phyloP scores from a whole-genome alignment of 345 rosid species.

The Diplotaxis tenuifolia region DNA sequence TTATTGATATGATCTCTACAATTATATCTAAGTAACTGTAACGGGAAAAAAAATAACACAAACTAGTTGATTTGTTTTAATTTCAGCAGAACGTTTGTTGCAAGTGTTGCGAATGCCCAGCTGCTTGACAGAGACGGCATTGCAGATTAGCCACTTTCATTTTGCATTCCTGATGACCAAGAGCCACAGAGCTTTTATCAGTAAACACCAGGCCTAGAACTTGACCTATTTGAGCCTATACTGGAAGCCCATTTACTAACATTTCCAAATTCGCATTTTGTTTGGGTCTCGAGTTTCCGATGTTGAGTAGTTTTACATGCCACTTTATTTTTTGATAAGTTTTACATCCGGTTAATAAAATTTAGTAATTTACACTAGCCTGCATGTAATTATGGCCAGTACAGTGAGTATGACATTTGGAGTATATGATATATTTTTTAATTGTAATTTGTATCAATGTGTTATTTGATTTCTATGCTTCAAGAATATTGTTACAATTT shows the following conservation, averaged over 20 bases:
- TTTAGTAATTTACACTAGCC: no score
- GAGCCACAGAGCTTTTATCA: not conserved
- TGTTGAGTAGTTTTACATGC: no score
- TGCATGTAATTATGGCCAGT: no score
- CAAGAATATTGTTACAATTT: no score
- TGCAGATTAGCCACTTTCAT: not conserved
- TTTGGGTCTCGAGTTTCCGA: not conserved
- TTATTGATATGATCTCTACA: not conserved
- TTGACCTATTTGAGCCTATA: not conserved
- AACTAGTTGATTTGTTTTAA: not conserved
- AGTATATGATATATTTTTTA: no score
- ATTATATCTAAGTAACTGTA: not conserved
- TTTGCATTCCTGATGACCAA: not conserved
- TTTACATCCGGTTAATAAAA: no score
- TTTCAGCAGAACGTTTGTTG: not conserved
- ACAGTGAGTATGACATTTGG: no score
- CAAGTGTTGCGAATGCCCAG: not conserved
- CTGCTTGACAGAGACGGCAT: conserved; percentile 6
- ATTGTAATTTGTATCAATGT: no score
- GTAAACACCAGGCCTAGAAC: not conserved
- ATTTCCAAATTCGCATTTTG: not conserved
- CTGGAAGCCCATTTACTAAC: not conserved
- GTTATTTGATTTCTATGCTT: no score
- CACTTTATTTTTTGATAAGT: no score
- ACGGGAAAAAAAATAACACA: not conserved